Conservation (phyloP, 495 filamentous ascomycete genomes). For the Xylaria telfairii region DNA sequence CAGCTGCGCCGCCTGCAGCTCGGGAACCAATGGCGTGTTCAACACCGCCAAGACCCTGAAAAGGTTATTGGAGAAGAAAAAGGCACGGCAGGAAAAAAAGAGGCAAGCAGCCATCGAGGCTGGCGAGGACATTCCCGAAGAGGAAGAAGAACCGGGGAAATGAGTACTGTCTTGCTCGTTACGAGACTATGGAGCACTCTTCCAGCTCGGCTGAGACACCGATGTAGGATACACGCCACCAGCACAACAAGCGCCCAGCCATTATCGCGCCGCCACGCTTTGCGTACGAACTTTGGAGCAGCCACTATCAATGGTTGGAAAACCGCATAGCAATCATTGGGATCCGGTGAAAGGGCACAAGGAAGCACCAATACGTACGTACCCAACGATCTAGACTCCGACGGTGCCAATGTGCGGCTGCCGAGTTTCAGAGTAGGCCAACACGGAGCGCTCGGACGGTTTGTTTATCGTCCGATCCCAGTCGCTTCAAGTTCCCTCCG, state of each 20-base stretch:
- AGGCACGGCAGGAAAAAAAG: constrained; percentile 68
- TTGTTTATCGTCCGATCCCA: background rate
- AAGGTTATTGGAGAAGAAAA: constrained; percentile 83
- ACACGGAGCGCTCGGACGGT: background rate
- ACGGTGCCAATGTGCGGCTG: background rate
- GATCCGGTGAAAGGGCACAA: background rate
- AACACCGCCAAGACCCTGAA: constrained; percentile 85
- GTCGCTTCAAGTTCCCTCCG: background rate
- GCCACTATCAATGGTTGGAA: background rate
- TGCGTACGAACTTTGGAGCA: background rate
- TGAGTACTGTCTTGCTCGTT: background rate
- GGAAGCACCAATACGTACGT: background rate
- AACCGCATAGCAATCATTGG: background rate
- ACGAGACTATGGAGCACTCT: background rate
- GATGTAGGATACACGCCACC: background rate
- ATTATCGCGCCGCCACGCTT: background rate
- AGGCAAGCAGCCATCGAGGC: constrained; percentile 73
- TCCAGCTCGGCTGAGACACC: constrained; percentile 2
- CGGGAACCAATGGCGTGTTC: constrained; percentile 86
- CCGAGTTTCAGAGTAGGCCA: background rate
- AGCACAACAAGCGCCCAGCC: background rate
- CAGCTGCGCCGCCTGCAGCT: constrained; percentile 82
- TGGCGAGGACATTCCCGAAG: constrained; percentile 69
- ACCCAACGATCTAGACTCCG: background rate
- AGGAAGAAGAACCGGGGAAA: constrained; percentile 11